phyloP scores from a whole-genome alignment of 768 basidiomycete species.

The Mrakia blollopis region DNA sequence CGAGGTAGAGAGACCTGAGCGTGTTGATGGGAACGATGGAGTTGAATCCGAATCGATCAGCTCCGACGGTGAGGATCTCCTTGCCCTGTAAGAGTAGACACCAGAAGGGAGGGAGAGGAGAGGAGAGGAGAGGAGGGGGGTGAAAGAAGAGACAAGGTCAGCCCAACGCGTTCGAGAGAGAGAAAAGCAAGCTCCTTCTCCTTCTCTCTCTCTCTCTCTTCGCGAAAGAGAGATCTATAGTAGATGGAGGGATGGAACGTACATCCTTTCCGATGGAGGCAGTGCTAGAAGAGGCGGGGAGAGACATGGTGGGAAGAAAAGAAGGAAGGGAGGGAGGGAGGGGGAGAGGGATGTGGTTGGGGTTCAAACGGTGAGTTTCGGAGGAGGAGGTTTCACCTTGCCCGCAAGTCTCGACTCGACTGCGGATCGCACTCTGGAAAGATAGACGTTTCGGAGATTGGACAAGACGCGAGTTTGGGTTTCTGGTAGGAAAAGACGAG shows the following conservation, averaged over 20 bases:
- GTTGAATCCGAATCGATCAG: conserved; percentile 83
- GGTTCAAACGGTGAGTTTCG: too few species aligned
- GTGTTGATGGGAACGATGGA: conserved; percentile 71
- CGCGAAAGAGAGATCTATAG: not conserved
- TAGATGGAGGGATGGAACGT: not conserved
- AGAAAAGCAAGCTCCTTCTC: too few species aligned
- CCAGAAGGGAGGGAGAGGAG: not conserved
- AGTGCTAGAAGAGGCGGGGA: not conserved
- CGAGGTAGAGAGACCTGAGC: conserved; percentile 79
- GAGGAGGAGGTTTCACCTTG: not conserved
- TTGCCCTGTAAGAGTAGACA: conserved; percentile 48
- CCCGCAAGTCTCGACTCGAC: not conserved
- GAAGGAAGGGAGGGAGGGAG: not conserved
- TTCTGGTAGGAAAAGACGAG: too few species aligned
- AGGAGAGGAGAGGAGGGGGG: not conserved
- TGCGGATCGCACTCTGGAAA: too few species aligned
- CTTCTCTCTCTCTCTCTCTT: too few species aligned
- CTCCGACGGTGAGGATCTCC: conserved; percentile 74
- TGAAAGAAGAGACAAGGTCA: conserved; percentile 4
- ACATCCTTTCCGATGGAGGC: conserved; percentile 30
- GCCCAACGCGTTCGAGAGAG: not conserved
- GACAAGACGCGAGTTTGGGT: too few species aligned
- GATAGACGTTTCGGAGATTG: too few species aligned
- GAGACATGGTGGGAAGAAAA: conserved; percentile 13
- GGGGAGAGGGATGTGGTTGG: conserved; percentile 7